These are phyloP conservation scores for Leccinum fallax DNA, from an alignment of 1,284 basidiomycete species.

Conservation along the genomic window DNA sequence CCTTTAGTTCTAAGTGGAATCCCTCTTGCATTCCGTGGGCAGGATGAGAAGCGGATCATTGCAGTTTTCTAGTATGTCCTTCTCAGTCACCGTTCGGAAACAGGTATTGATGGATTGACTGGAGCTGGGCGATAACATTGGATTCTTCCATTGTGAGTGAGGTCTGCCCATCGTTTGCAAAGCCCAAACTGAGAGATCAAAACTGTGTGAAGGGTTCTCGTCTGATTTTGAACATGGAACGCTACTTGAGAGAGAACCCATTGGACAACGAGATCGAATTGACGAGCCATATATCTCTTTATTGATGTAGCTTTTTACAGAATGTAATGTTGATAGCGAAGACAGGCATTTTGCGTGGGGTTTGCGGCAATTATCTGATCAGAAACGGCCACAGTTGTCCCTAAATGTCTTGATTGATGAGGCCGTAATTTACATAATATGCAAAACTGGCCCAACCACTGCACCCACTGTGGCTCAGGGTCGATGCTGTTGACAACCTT, in stretches of 20 bases:
- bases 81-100: neutral
- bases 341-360: neutral
- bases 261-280: neutral
- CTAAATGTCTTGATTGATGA: neutral
- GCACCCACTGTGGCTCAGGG: neutral
- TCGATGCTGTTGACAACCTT: neutral
- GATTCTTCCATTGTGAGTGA: constrained; percentile 17
- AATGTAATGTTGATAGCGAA: neutral
- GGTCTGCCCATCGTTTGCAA: neutral
- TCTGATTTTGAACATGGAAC: constrained; percentile 22
- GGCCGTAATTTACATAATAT: neutral
- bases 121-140: constrained; percentile 16
- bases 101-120: constrained; percentile 4
- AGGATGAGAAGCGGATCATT: constrained; percentile 4
- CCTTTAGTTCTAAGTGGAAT: constrained; percentile 9
- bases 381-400: neutral
- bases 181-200: neutral
- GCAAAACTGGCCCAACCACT: neutral
- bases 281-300: neutral
- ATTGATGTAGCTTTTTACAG: neutral
- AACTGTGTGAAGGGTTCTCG: constrained; percentile 15
- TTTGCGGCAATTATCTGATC: neutral
- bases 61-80: constrained; percentile 14
- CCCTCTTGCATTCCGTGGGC: neutral
- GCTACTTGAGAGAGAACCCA: neutral